Base-by-base conservation (phyloP, 2,329 filamentous ascomycete genomes). In the Cylindrodendrum hubeiense region DNA sequence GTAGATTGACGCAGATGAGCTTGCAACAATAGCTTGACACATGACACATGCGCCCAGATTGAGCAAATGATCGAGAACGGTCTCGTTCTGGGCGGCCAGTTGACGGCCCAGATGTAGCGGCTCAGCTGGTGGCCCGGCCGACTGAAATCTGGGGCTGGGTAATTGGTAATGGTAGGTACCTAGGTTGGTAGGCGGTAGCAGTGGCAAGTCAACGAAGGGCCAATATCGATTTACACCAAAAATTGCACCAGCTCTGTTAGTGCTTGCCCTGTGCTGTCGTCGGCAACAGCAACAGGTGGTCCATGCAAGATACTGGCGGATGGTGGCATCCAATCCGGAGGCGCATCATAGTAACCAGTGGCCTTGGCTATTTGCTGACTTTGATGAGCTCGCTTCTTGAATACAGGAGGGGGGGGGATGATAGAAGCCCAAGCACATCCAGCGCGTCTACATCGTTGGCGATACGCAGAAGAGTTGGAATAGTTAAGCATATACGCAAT, bases 291-390 rank as follows among this genome's bases (percentile, higher is more conserved):
- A 60, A 50, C 44, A 19, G 56, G 43, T 60, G 62, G 56, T 56
- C 62, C 33, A 63, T 67, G 63, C 61, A 46, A 33, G 34, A n/a
- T 69, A 49, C 50, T 37, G 50, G 53, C 43, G 63, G 8, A 46
- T 52, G 52, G 59, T 67, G 63, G 68, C 67, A 68, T 60, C 66
- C 70, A 72, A 72, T 72, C 66, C 68, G 46, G 63, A 28, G 52
- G 68, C 62, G 51, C 44, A 49, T 66, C 49, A 56, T 60, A 21
- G 56, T 51, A 13, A 58, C 54, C 54, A 49, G 41, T 54, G 60
- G 60, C 60, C 41, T 51, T 39, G 54, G 50, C 60, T 53, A 59
- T 59, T 52, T 54, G 41, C 61, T 51, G 47, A 50, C 15, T 62
- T 62, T 62, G 51, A 62, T 62, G 59, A 62, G 52, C 24, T 56